Conservation (phyloP, 2,329 filamentous ascomycete species). For the Cordyceps cicadae region DNA sequence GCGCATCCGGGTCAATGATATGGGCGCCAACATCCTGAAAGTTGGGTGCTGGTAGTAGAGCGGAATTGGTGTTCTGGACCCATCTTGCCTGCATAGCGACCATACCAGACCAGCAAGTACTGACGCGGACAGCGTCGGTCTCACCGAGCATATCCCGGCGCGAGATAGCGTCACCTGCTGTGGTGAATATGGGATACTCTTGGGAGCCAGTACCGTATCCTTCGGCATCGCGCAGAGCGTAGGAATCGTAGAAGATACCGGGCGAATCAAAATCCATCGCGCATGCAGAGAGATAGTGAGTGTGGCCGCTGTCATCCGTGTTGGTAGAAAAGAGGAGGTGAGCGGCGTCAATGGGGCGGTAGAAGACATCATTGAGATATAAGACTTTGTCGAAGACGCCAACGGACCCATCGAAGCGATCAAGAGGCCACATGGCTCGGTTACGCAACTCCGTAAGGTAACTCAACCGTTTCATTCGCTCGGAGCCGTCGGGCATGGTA, state of each 20-base stretch:
- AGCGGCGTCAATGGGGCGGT: slow-evolving; percentile 42
- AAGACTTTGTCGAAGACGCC: slow-evolving; percentile 47
- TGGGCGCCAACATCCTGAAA: slow-evolving; percentile 27
- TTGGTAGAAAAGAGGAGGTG: slow-evolving; percentile 57
- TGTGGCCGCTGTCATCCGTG: slow-evolving; percentile 38
- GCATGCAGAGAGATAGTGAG: slow-evolving; percentile 60
- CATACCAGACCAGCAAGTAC: slow-evolving; percentile 73
- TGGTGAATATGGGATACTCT: slow-evolving; percentile 60
- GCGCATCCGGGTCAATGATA: slow-evolving; percentile 27
- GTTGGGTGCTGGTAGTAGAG: slow-evolving; percentile 22
- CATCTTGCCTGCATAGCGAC: slow-evolving; percentile 55
- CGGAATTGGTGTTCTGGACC: slow-evolving; percentile 37
- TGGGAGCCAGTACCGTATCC: slow-evolving; percentile 56
- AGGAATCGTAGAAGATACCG: slow-evolving; percentile 65
- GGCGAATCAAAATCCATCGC: slow-evolving; percentile 56
- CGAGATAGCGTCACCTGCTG: slow-evolving; percentile 41
- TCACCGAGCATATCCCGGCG: slow-evolving; percentile 54
- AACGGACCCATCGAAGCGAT: slow-evolving; percentile 32
- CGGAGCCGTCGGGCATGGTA: slow-evolving; percentile 52
- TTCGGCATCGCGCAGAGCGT: slow-evolving; percentile 59
- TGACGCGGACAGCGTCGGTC: slow-evolving; percentile 58
- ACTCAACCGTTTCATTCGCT: slow-evolving; percentile 62
- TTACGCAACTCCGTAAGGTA: slow-evolving; percentile 69
- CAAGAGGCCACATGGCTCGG: slow-evolving; percentile 56
- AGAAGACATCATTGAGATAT: slow-evolving; percentile 60